A percentile compares a stretch with the other conserved stretches of the same genome.
These are phyloP conservation scores for Asparagopsis taxiformis DNA, from an alignment of 31 red algal species.

Conservation along the genomic window DNA sequence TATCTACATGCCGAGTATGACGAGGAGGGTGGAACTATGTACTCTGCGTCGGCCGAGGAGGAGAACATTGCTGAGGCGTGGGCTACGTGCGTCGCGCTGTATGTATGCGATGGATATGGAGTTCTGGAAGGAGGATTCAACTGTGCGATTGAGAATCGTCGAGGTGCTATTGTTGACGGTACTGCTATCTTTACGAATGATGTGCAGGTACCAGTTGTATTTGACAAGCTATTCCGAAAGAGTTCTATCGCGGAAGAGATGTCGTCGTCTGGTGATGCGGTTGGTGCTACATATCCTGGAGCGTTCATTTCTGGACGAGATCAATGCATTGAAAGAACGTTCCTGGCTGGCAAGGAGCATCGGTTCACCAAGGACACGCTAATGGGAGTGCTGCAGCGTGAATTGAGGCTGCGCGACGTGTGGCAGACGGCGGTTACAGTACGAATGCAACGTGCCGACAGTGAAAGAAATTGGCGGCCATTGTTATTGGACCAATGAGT, in stretches of 20 bases:
- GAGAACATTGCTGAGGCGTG: constrained; percentile 66
- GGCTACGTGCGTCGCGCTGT: constrained; percentile 63
- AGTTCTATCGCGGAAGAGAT: constrained; percentile 54
- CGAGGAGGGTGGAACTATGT: constrained; percentile 58
- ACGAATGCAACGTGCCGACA: too few relatives aligned
- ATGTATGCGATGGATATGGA: constrained; percentile 67
- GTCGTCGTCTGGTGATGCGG: constrained; percentile 47
- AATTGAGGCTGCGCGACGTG: constrained; percentile 21
- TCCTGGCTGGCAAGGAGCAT: constrained; percentile 41
- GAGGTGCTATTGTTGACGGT: constrained; percentile 68
- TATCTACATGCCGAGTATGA: constrained; percentile 69
- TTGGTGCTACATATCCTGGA: constrained; percentile 54
- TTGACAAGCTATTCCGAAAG: constrained; percentile 63
- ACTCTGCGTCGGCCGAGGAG: constrained; percentile 65
- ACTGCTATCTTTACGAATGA: constrained; percentile 67
- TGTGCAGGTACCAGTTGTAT: constrained; percentile 66
- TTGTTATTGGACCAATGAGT: too few relatives aligned
- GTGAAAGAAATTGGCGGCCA: too few relatives aligned
- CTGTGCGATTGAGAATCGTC: constrained; percentile 58
- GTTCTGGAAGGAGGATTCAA: constrained; percentile 63
- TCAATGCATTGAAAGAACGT: constrained; percentile 67
- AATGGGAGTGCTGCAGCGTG: constrained; percentile 22
- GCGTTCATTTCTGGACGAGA: constrained; percentile 63
- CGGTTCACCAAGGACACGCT: constrained; percentile 12
- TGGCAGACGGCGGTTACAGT: too few relatives aligned